Evolutionary conservation across 2,329 filamentous ascomycete genomes (phyloP).

Genomic region (Chalara sp.): DNA sequence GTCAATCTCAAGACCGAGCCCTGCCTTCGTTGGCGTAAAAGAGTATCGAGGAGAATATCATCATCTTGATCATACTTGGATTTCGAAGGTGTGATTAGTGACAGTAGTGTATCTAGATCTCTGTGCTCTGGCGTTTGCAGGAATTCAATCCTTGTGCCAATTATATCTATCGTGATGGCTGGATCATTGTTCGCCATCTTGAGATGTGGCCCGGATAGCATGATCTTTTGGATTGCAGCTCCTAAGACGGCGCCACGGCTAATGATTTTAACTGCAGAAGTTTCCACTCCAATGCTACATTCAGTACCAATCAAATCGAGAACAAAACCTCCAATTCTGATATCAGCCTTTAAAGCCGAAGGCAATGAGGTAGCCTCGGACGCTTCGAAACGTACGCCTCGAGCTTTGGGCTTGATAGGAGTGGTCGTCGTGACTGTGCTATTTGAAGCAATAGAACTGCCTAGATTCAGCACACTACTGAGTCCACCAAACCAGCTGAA

Average conservation of each 20-base stretch:
- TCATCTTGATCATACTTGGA: conserved; percentile 82
- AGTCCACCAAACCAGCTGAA: conserved; percentile 86
- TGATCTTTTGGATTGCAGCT: conserved; percentile 68
- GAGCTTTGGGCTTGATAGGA: conserved; percentile 35
- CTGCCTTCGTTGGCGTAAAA: conserved; percentile 79
- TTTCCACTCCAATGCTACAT: conserved; percentile 67
- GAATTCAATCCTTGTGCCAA: conserved; percentile 66
- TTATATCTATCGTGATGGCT: conserved; percentile 56
- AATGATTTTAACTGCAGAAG: conserved; percentile 76
- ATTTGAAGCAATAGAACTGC: conserved; percentile 73
- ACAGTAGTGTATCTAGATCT: conserved; percentile 76
- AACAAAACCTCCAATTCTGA: conserved; percentile 69
- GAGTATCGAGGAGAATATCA: conserved; percentile 89
- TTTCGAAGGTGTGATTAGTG: conserved; percentile 85
- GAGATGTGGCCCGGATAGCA: conserved; percentile 63
- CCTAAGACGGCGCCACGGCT: conserved; percentile 67
- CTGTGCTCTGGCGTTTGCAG: conserved; percentile 64
- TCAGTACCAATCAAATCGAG: conserved; percentile 71
- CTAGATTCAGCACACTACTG: conserved; percentile 84
- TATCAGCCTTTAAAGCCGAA: conserved; percentile 55
- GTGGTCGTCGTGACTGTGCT: conserved; percentile 42
- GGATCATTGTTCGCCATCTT: conserved; percentile 46
- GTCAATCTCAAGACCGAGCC: conserved; percentile 72
- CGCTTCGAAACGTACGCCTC: conserved; percentile 54
- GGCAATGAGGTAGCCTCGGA: conserved; percentile 24